Evolutionary conservation across 108 stramenopile species (phyloP), one percentile per base, ranked within the genome.

Genomic region (Fragilaria radians): DNA sequence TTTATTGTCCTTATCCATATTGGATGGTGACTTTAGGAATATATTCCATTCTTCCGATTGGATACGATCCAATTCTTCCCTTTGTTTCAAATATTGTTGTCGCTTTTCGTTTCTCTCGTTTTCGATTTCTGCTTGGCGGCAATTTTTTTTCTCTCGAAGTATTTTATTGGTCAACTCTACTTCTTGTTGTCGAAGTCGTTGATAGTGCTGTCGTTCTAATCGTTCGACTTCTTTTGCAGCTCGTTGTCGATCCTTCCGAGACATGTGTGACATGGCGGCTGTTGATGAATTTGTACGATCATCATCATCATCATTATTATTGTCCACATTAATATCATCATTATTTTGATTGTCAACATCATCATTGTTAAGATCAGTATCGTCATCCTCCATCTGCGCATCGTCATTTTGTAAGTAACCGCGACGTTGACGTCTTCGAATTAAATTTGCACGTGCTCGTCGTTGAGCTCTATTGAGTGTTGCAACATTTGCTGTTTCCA

Each of bases 161-260:
- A n/a, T n/a, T n/a, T n/a, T n/a, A n/a, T n/a, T n/a, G n/a, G n/a
- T n/a, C n/a, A n/a, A n/a, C n/a, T 70, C 45, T 4, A 65, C 69
- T 31, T 68, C 42, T 31, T 63, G 49, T 66, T 83, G 74, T 54
- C 74, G 52, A 11, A 52, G 7, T 32, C 68, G 69, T 48, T 80
- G 75, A 19, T 82, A 61, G n/a, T 74, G 53, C 48, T 71, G 67
- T 7, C 86, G 78, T 65, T 88, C 80, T 48, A 74, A 67, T 28
- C 57, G 63, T 55, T 88, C 86, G 30, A 64, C 61, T 29, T 55
- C 70, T 61, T 88, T 88, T 36, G 86, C 86, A 3, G 61, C 69
- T 45, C 73, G 76, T 65, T 82, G 80, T 1, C 86, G 72, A 59
- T 88, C 80, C 51, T 82, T 88, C 50, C 86, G 66, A 33, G 63